Evolutionary conservation across 352 stramenopile genomes (phyloP), one percentile per base, ranked within the genome.

Genomic region (Phytophthora aleatoria): DNA sequence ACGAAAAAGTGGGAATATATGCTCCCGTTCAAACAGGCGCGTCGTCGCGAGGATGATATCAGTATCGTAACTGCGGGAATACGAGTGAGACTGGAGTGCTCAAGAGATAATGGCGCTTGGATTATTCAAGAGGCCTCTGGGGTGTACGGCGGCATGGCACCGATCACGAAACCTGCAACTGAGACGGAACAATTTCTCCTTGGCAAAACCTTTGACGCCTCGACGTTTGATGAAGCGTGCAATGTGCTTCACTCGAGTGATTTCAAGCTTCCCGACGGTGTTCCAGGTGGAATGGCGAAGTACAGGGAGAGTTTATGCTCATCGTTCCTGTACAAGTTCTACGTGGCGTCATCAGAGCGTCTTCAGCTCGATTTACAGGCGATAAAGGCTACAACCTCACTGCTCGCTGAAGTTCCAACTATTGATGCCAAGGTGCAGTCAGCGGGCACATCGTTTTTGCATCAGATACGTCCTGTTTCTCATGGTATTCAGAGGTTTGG

Each of bases 261-360:
- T 67, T 90, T 99, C 47, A 83, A 82, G n/a, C 76, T 99, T 16
- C 92, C 93, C 3, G 78, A 95, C 12, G 76, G 81, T 43, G 96
- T 98, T 20, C 94, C 93, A 2, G 96, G 96, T 60, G 97, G 97
- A 10, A 97, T 99, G 85, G 83, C 93, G 5, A 88, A 97, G 48
- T 99, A 98, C 73, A 83, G 97, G n/a, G 87, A 97, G 63, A 96
- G 93, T 35, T 73, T 99, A 56, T 96, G 92, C 28, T 85, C 84
- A 24, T 98, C 92, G 5, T 99, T 98, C 61, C 72, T 99, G 36
- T 94, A 98, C 78, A 99, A 98, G 68, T 98, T 98, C 61, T 98
- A 92, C 50, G 64, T 98, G 42, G 71, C 83, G 28, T 90, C 78
- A 9, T 83, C 77, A 2, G 65, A 89, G 50, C 58, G 63, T 9